phyloP scores from a whole-genome alignment of 2,329 filamentous ascomycete species.

The Colletotrichum sp. region DNA sequence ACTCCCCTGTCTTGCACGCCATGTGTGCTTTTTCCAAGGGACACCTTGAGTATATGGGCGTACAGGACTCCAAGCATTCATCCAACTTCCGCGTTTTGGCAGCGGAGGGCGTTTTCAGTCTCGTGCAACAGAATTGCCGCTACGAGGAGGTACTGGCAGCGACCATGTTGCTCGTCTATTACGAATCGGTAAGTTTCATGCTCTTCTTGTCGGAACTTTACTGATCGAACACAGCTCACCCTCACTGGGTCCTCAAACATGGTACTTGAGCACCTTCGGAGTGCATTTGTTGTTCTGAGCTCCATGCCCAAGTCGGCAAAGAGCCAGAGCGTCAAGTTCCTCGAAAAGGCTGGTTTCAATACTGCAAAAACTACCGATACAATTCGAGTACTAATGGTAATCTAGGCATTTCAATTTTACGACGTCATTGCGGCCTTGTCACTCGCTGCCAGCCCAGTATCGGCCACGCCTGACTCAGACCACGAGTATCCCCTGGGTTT shows the following conservation, averaged over 20 bases:
- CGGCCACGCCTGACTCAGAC: constrained; percentile 51
- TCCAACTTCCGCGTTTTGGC: constrained; percentile 64
- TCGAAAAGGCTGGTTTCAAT: constrained; percentile 54
- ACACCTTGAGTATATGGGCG: constrained; percentile 73
- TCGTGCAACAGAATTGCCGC: constrained; percentile 52
- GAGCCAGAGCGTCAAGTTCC: constrained; percentile 58
- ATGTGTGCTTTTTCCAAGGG: constrained; percentile 84
- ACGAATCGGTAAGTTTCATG: constrained; percentile 39
- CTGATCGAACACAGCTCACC: constrained; percentile 48
- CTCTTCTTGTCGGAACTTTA: neutral
- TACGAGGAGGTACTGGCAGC: constrained; percentile 63
- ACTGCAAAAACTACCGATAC: neutral
- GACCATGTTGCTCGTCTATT: constrained; percentile 66
- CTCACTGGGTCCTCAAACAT: constrained; percentile 63
- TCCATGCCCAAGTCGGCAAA: constrained; percentile 44
- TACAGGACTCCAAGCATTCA: constrained; percentile 55
- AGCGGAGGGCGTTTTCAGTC: constrained; percentile 58
- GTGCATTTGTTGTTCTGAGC: constrained; percentile 64
- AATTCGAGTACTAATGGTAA: neutral
- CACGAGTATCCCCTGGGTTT: constrained; percentile 33
- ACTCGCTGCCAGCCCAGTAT: constrained; percentile 61
- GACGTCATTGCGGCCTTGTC: constrained; percentile 68
- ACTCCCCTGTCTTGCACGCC: constrained; percentile 74
- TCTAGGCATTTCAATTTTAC: constrained; percentile 66
- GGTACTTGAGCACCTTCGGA: constrained; percentile 64